A percentile compares a stretch with the other conserved stretches of the same genome.
Conservation (phyloP, 2,329 filamentous ascomycete genomes). For the Fusarium tjaetaba region DNA sequence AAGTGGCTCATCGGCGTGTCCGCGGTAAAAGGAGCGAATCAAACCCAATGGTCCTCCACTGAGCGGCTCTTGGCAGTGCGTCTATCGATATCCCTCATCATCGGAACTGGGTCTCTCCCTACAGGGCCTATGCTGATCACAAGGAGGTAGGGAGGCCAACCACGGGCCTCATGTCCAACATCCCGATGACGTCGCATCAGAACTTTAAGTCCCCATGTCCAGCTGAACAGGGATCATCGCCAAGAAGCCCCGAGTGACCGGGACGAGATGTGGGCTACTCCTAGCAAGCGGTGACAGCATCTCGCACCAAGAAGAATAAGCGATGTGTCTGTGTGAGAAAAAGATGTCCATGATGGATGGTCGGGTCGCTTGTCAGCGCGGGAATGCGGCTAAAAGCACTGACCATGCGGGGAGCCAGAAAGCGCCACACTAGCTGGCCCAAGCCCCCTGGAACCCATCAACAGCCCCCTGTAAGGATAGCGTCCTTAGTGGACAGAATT, state of each 20-base stretch:
- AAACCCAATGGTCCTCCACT: neutral
- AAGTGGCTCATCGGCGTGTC: conserved; percentile 22
- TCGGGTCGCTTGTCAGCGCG: conserved; percentile 32
- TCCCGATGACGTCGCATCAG: conserved; percentile 23
- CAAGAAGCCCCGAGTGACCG: conserved; percentile 21
- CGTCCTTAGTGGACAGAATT: conserved; percentile 18
- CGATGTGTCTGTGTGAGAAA: neutral
- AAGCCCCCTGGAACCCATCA: conserved; percentile 12
- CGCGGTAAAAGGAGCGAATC: conserved; percentile 28
- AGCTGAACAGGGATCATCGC: conserved; percentile 36
- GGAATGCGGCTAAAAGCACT: conserved; percentile 35
- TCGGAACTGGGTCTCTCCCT: neutral
- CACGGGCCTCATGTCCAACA: neutral
- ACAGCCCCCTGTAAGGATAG: conserved; percentile 25
- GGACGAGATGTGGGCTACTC: conserved; percentile 2
- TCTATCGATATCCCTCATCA: neutral
- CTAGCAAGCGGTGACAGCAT: conserved; percentile 10
- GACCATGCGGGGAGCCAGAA: conserved; percentile 18
- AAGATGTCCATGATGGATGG: neutral
- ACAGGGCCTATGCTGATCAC: conserved; percentile 13
- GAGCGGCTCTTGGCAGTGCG: conserved; percentile 15
- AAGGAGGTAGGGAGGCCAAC: conserved; percentile 25
- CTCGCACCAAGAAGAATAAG: neutral
- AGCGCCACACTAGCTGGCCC: conserved; percentile 4
- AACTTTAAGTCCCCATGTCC: conserved; percentile 32